These are phyloP conservation scores for Acarospora socialis DNA, from an alignment of 2,329 filamentous ascomycete species.

Conservation along the genomic window DNA sequence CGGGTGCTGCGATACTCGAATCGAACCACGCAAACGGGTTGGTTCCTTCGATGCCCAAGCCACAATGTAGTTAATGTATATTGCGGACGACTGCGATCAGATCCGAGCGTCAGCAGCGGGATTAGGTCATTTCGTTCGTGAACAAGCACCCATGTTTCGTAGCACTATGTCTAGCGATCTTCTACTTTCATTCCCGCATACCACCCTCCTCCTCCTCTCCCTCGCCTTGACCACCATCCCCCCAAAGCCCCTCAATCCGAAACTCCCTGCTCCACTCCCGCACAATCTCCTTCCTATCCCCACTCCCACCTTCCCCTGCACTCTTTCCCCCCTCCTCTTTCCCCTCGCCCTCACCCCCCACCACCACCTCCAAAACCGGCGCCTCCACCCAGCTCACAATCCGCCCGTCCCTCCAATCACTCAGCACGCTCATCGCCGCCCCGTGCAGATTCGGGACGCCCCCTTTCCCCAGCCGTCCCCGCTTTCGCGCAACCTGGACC, in stretches of 20 bases:
- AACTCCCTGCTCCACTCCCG: conserved; percentile 91
- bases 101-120: no score
- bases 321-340: conserved; percentile 20
- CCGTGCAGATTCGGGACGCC: conserved; percentile 79
- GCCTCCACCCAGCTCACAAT: conserved; percentile 86
- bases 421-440: conserved; percentile 84
- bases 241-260: conserved; percentile 85
- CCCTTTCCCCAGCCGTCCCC: conserved; percentile 74
- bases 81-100: no score
- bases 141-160: no score
- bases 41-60: no score
- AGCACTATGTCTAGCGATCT: no score
- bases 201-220: conserved; percentile 27
- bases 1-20: no score
- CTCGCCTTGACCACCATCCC: conserved; percentile 37
- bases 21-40: no score
- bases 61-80: no score
- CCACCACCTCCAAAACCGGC: conserved; percentile 49
- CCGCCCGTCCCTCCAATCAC: conserved; percentile 90
- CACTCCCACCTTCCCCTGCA: conserved; percentile 31
- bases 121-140: no score
- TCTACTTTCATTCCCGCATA: conserved; percentile 11
- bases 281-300: conserved; percentile 73
- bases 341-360: conserved; percentile 24
- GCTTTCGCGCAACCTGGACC: conserved; percentile 85